phyloP scores from a whole-genome alignment of 2,329 filamentous ascomycete species.

The Fusarium sp. region DNA sequence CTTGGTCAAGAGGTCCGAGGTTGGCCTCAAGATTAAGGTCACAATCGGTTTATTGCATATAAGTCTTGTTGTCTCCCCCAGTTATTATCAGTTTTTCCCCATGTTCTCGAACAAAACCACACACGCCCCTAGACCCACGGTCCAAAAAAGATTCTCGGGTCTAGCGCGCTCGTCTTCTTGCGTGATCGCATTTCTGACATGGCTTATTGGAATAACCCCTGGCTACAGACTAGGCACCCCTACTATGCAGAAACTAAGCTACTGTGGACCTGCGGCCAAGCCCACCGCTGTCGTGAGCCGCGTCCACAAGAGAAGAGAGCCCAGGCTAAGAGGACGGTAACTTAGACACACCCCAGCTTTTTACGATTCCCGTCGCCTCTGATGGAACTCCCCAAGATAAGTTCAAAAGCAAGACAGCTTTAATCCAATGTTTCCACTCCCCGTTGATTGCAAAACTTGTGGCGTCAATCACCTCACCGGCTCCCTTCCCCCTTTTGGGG shows the following conservation, averaged over 20 bases:
- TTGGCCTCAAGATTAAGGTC: slow-evolving; percentile 37
- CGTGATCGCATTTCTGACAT: slow-evolving; percentile 27
- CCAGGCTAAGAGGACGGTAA: neutral
- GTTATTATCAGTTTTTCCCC: slow-evolving; percentile 9
- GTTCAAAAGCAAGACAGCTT: slow-evolving; percentile 3
- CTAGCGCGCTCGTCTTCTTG: slow-evolving; percentile 25
- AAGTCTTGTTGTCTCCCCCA: neutral
- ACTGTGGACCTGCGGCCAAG: slow-evolving; percentile 17
- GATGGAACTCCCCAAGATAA: slow-evolving; percentile 24
- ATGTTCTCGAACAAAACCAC: slow-evolving; percentile 25
- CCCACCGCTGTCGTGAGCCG: slow-evolving; percentile 28
- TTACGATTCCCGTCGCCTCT: neutral
- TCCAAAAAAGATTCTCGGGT: slow-evolving; percentile 7
- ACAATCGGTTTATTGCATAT: slow-evolving; percentile 34
- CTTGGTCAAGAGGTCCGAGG: slow-evolving; percentile 8
- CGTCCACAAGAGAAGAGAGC: slow-evolving; percentile 7
- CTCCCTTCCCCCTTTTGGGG: slow-evolving; percentile 37
- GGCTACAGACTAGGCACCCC: slow-evolving; percentile 33
- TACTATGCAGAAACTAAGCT: slow-evolving; percentile 14
- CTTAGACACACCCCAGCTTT: slow-evolving; percentile 22
- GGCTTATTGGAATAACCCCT: slow-evolving; percentile 43
- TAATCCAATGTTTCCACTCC: slow-evolving; percentile 35
- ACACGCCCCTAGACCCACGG: slow-evolving; percentile 21
- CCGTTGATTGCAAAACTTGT: slow-evolving; percentile 47
- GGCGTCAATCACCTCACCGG: slow-evolving; percentile 49